Base-by-base conservation (phyloP, 1,284 basidiomycete species). In the Leccinum ponderosum region DNA sequence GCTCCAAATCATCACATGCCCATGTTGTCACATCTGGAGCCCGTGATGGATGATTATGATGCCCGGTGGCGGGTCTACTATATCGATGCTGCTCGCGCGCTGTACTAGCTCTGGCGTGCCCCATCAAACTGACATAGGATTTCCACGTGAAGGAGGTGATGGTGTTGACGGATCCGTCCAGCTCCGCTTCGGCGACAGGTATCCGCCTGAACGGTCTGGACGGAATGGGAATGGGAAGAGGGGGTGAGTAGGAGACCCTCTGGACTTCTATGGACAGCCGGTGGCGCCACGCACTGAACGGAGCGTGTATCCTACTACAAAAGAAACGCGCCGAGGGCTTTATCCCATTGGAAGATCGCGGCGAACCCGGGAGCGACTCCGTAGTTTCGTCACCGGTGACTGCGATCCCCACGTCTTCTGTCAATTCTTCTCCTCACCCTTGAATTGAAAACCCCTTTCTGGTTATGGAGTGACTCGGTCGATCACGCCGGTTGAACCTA, bases 171-270 rank as follows among this genome's bases (percentile, higher is more conserved):
- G 48, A 50, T 57, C 59, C 50, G 69, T 55, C 33, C 44, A 56
- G 48, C 29, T 57, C 69, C 68, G 68, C 12, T 60, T 67, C 68
- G 33, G 33, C 0, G 33, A 35, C 33, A 12, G 61, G 58, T 33
- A 42, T 59, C 68, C 25, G 33, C 58, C 39, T 53, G 33, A 17
- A 48, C 12, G 57, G 48, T 17, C 6, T 55, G 35, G 31, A 31
- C 31, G 52, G 31, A 31, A 33, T 8, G 17, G 17, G 31, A 6
- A 20, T 9, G 52, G 17, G 29, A 11, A 31, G 12, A 12, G 52
- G 52, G 29, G 52, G 14, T 25, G 12, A 44, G 42, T 20, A 44
- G 42, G 42, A 44, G 42, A 44, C 42, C 42, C 48, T 27, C 22
- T 22, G 25, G 22, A 52, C 27, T 22, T 50, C 50, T 29, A 52